Base-by-base conservation (phyloP, 1,284 basidiomycete genomes). In the Microbotryum intermedium region DNA sequence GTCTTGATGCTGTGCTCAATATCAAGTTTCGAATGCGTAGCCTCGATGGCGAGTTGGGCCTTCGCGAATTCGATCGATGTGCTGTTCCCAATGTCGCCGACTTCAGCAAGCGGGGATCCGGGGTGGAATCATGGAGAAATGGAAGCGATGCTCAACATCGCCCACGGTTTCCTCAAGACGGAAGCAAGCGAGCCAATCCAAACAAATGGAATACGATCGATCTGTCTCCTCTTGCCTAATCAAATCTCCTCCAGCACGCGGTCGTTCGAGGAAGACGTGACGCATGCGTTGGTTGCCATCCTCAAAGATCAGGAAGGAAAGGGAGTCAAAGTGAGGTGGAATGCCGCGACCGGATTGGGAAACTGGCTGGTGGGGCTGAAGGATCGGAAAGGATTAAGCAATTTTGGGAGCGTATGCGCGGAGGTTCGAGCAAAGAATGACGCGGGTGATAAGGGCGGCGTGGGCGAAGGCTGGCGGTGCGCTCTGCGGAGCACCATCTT, bases 11-110 rank as follows among this genome's bases (percentile, higher is more conserved):
- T 2, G 18, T 64, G 2, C 6, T 54, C 8, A 25, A 18, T 5
- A 8, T 7, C 8, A 23, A 50, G 9, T 9, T 42, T 1, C 6
- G 28, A 50, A 7, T 23, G 25, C 1, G 59, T 18, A 3, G 21
- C 13, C 26, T 16, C 29, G 21, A 46, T 16, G 18, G 43, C 34
- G 10, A n/a, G 47, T 21, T 66, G 65, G 65, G 44, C 65, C 1
- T 20, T 66, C 3, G 65, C 65, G 13, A 66, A 64, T 18, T 53
- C 45, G n/a, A 57, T 54, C 39, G 65, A 66, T 25, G 26, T 20
- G 7, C 30, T 64, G 3, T n/a, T 18, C 10, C 11, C 52, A 18
- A 8, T 21, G 42, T 29, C 25, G 18, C n/a, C 21, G 20, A 4
- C 23, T 0, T 20, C 11, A 50, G 20, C 11, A 5, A 5, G 34